Base-by-base conservation (phyloP, 2,329 filamentous ascomycete genomes). In the Talaromyces islandicus region DNA sequence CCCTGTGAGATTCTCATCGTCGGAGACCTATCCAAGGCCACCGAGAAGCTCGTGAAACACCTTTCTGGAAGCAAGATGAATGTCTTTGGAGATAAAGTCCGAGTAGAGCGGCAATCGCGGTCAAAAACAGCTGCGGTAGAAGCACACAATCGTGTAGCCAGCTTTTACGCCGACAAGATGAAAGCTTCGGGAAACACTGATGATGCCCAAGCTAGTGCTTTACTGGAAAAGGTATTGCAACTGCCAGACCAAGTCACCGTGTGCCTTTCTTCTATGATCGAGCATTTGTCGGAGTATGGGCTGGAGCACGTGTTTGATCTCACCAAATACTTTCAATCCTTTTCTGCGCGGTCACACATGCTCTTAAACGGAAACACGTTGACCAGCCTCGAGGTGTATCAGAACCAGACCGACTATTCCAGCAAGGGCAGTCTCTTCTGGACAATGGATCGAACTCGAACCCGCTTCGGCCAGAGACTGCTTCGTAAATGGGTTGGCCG, bases 231-330 rank as follows among this genome's bases (percentile, higher is more conserved):
- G 67, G 91, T 97, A 35, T 81, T 97, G 60, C 87, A 87, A 64
- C 82, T 99, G 12, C 89, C 93, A 0, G 91, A 96, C 67, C 82
- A 89, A 50, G 91, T 96, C 41, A 96, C 89, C 0, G 87, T 96
- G 46, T 99, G 94, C 74, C 82, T 99, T 14, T 97, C 94, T 4
- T 90, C 92, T 11, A 97, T 99, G 92, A 97, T 99, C 67, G 90
- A 84, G 1, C 92, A 99, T 69, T 80, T 99, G 67, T 88, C 86
- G 19, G 92, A 96, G 65, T 99, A 97, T 71, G 92, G 92, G 0
- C 81, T 99, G 21, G 89, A 97, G 73, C 92, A 97, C 77, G 91
- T 99, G 57, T 96, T 99, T 67, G 89, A 96, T 69, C 78, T 99
- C 50, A 97, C 94, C 1, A 96, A 96, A 68, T 96, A 97, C 77